Base-by-base conservation (phyloP, 78 protist genomes). In the Andalucia godoyi region DNA sequence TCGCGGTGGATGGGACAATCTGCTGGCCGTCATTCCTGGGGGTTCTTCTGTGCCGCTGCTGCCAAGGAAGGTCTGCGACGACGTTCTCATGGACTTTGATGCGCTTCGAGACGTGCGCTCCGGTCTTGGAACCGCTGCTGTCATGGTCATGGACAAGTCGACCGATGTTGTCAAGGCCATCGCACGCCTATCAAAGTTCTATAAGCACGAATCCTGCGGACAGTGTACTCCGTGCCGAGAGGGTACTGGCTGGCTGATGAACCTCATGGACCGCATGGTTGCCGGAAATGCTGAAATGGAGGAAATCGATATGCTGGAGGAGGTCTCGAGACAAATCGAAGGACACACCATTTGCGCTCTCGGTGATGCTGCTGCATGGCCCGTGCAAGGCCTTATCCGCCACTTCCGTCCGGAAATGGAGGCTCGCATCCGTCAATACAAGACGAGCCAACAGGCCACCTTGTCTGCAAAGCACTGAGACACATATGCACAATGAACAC, bases 351-450 rank as follows among this genome's bases (percentile, higher is more conserved):
- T 96, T 81, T 94, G 99, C 55, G 99, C 99, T 5, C 79, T 96
- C 4, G 99, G 97, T 23, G 98, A 89, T 50, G 99, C 99, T 7
- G 98, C 98, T 1, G 95, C 97, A n/a, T 91, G 97, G 99, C 97
- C 99, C 50, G 91, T 95, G 10, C 97, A 94, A 65, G 98, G 96
- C 30, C 79, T 95, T 33, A 84, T 95, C 33, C 74, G 95, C 36
- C 86, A 87, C 75, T 93, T 86, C 82, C 77, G 95, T 4, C 97
- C 88, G 4, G 90, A 81, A 46, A 60, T 95, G 2, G 97, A 88
- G 75, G 81, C 23, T n/a, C 53, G 97, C 50, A 86, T 86, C 23
- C 64, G 30, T 40, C n/a, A 4, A 27, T 77, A 13, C 76, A 43
- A 10, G 47, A 43, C 25, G 47, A 43, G 47, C 13, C 47, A 10